Evolutionary conservation across 1,284 basidiomycete genomes (phyloP).

Genomic region (Fistulina hepatica): DNA sequence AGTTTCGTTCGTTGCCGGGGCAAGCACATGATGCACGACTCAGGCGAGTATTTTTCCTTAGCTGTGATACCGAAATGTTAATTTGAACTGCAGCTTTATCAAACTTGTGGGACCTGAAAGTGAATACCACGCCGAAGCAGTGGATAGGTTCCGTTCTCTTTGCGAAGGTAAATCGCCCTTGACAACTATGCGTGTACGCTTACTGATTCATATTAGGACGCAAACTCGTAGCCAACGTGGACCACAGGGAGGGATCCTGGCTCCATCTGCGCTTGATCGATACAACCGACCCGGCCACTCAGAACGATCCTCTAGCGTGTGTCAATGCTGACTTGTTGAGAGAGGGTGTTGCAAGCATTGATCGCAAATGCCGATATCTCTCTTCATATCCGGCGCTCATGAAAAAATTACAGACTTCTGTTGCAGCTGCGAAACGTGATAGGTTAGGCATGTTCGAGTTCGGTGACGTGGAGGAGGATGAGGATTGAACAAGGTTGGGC

Average conservation of each 20-base stretch:
- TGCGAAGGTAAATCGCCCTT: no score
- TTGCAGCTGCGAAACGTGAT: conserved; percentile 60
- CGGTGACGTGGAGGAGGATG: conserved; percentile 72
- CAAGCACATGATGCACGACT: conserved; percentile 77
- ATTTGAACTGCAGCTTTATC: conserved; percentile 53
- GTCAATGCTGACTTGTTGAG: conserved; percentile 77
- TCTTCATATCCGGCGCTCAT: conserved; percentile 58
- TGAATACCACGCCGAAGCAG: conserved; percentile 78
- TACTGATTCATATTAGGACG: no score
- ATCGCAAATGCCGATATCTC: conserved; percentile 73
- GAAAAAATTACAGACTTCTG: conserved; percentile 54
- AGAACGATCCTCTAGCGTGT: conserved; percentile 61
- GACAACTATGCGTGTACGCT: no score
- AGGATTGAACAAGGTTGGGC: no score
- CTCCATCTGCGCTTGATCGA: conserved; percentile 86
- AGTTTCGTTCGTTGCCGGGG: conserved; percentile 76
- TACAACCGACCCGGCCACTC: conserved; percentile 57
- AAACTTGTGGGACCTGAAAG: conserved; percentile 69
- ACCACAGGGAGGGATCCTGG: conserved; percentile 67
- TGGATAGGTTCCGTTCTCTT: conserved; percentile 74
- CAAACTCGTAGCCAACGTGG: conserved; percentile 84
- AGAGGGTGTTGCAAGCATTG: conserved; percentile 71
- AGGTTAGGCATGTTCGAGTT: conserved; percentile 83
- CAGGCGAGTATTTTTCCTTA: conserved; percentile 34
- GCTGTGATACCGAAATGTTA: conserved; percentile 2